These are phyloP conservation scores for Pontederia crassipes DNA, from an alignment of 176 grass and related monocot genomes.

Conservation along the genomic window DNA sequence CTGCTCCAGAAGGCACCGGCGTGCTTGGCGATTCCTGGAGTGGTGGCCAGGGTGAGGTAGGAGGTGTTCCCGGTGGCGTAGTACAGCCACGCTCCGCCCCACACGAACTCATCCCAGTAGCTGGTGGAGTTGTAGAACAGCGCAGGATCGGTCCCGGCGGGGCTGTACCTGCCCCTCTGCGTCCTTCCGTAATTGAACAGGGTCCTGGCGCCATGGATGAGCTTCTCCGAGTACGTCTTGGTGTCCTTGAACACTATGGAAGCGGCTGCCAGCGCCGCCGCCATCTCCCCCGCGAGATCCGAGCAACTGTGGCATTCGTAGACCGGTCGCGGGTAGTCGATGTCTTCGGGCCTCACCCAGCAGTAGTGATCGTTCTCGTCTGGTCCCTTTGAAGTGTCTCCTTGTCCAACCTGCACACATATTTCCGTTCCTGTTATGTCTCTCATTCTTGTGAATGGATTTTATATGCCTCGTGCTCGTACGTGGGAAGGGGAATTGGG, in stretches of 20 bases:
- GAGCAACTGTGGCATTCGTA: slow-evolving; percentile 77
- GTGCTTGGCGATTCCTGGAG: slow-evolving; percentile 74
- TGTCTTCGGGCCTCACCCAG: slow-evolving; percentile 81
- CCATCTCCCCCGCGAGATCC: slow-evolving; percentile 79
- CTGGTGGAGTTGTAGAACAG: slow-evolving; percentile 87
- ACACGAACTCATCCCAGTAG: slow-evolving; percentile 93
- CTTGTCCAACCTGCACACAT: slow-evolving; percentile 43
- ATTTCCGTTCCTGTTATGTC: neutral
- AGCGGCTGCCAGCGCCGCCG: slow-evolving; percentile 73
- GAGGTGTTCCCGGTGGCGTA: slow-evolving; percentile 81
- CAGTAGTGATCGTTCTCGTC: slow-evolving; percentile 79
- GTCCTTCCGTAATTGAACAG: slow-evolving; percentile 75
- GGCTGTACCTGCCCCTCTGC: slow-evolving; percentile 53
- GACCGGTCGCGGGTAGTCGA: slow-evolving; percentile 63
- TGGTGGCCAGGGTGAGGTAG: slow-evolving; percentile 60
- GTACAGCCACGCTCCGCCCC: slow-evolving; percentile 85
- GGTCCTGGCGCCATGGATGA: slow-evolving; percentile 59
- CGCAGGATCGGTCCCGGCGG: slow-evolving; percentile 54
- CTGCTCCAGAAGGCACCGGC: slow-evolving; percentile 70
- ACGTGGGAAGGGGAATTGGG: neutral
- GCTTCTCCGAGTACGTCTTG: slow-evolving; percentile 76
- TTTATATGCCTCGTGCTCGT: no score
- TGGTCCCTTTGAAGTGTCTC: slow-evolving; percentile 73
- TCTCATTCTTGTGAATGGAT: no score
- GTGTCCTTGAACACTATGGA: slow-evolving; percentile 95